Conservation (phyloP, 352 stramenopile species). For the Pythium aphanidermatum region DNA sequence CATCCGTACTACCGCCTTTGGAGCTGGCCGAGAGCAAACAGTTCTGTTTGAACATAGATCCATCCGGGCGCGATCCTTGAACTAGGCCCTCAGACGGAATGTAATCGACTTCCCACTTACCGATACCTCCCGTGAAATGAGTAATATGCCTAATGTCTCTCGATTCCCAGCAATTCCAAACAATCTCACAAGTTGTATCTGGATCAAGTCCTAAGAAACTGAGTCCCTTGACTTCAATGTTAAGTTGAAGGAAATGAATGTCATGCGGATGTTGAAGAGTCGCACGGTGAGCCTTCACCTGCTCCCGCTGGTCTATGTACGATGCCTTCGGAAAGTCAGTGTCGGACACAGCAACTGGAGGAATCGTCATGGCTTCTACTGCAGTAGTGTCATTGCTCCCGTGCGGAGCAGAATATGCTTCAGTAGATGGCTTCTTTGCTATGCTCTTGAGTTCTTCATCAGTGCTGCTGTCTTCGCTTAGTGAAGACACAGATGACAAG, state of each 20-base stretch:
- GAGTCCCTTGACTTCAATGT: constrained; percentile 36
- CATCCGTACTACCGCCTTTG: not conserved
- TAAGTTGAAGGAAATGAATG: constrained; percentile 31
- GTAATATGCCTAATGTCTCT: constrained; percentile 31
- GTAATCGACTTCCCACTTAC: constrained; percentile 8
- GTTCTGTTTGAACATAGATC: not conserved
- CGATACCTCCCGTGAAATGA: constrained; percentile 28
- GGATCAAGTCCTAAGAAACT: constrained; percentile 30
- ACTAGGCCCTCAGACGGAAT: constrained; percentile 5
- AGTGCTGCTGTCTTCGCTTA: no score
- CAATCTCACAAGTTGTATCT: constrained; percentile 12
- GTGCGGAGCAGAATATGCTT: no score
- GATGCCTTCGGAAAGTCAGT: no score
- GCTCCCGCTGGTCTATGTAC: not conserved
- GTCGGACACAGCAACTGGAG: no score
- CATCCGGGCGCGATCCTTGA: not conserved
- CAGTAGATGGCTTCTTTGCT: no score
- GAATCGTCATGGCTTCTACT: no score
- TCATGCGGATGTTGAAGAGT: not conserved
- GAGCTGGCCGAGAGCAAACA: not conserved
- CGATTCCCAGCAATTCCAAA: constrained; percentile 45
- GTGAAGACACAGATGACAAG: no score
- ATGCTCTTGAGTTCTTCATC: no score
- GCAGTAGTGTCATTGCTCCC: no score
- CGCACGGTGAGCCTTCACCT: not conserved